Base-by-base conservation (phyloP, 441 rosid genomes). In the Manihot esculenta region DNA sequence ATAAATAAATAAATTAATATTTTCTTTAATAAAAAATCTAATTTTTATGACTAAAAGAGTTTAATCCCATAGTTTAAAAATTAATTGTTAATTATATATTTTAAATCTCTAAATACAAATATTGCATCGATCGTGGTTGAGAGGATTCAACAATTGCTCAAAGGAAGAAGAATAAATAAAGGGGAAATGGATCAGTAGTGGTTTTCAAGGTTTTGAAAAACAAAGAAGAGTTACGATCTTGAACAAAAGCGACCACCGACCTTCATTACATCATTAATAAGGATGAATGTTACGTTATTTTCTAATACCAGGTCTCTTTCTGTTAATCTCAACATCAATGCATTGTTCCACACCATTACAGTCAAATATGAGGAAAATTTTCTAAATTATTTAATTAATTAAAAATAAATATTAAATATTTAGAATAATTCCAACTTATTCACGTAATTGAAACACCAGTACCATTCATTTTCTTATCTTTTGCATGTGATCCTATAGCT, bases 201-300 rank as follows among this genome's bases (percentile, higher is more conserved):
- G 21, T 26, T 83, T 66, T 77, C 76, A 59, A 76, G 69, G 79
- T 68, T 74, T 79, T 66, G 71, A 77, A 61, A 58, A 78, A 72
- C 51, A 15, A 27, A 51, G 64, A 30, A 30, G 33, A 30, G 0
- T 48, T 76, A 45, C 18, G 11, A 56, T 74, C 38, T 61, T 4
- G 30, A 57, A 77, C 10, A 7, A 74, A 69, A 70, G 72, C 23
- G 72, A 69, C 67, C 83, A 78, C 87, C 85, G 82, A 81, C 88
- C 72, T 71, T 65, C 67, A 60, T 27, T 74, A 71, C 76, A 80
- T 81, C 56, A 65, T 7, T 23, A 63, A 73, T 20, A 24, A 41
- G 66, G 74, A 66, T 47, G 70, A 55, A 77, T 23, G 80, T 69
- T 47, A 72, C 61, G 66, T 76, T 70, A 33, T 74, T 78, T 65